Evolutionary conservation across 495 filamentous ascomycete species (phyloP).

Genomic region (Neurospora tetrasperma): DNA sequence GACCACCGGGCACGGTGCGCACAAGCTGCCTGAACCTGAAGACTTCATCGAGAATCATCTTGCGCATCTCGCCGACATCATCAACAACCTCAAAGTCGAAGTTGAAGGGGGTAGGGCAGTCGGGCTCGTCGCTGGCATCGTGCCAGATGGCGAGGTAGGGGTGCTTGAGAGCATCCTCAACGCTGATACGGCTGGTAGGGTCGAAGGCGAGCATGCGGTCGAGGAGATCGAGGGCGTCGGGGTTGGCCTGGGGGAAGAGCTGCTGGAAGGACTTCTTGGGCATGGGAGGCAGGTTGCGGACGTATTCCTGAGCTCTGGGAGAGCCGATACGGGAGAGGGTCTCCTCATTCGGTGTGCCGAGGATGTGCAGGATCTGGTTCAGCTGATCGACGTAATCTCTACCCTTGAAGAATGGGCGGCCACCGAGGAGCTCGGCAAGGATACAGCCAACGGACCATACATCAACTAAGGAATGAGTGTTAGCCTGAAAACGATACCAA

Average conservation of each 20-base stretch:
- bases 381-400: conserved; percentile 98
- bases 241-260: conserved; percentile 91
- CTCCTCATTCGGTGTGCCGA: conserved; percentile 92
- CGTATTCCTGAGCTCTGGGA: conserved; percentile 93
- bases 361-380: conserved; percentile 97
- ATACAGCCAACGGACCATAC: conserved; percentile 99
- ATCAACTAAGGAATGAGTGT: conserved; percentile 53
- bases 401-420: conserved; percentile 97
- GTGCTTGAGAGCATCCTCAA: conserved; percentile 90
- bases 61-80: conserved; percentile 84
- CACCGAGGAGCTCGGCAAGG: conserved; percentile 88
- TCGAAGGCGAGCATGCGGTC: conserved; percentile 97
- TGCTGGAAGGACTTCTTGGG: conserved; percentile 77
- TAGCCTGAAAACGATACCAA: neutral
- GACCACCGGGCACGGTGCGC: conserved; percentile 48
- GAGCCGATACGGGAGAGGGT: conserved; percentile 91
- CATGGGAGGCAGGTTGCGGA: conserved; percentile 96
- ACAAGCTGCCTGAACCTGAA: conserved; percentile 68
- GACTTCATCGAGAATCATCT: conserved; percentile 95
- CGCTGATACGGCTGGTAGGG: conserved; percentile 78
- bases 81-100: conserved; percentile 97
- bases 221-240: conserved; percentile 87
- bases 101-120: conserved; percentile 88
- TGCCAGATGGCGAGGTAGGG: conserved; percentile 97
- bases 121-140: conserved; percentile 89